Base-by-base conservation (phyloP, 768 basidiomycete species). In the Kwoniella shandongensis region DNA sequence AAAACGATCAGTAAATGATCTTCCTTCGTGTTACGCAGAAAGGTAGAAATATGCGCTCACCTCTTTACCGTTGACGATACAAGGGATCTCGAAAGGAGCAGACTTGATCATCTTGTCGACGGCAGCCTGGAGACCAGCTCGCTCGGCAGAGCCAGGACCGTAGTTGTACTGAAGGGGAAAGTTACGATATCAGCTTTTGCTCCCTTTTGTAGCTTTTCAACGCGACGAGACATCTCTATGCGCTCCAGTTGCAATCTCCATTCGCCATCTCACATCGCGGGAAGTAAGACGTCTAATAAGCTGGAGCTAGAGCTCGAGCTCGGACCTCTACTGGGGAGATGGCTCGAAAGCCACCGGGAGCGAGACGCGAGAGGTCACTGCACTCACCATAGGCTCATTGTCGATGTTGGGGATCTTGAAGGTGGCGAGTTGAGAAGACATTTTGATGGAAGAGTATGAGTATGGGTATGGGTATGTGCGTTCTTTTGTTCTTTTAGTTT, bases 361-460 rank as follows among this genome's bases (percentile, higher is more conserved):
- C 2, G 7, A n/a, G n/a, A n/a, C n/a, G n/a, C n/a, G n/a, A n/a
- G n/a, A n/a, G n/a, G n/a, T n/a, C n/a, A n/a, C n/a, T n/a, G n/a
- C 10, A 73, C 81, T 67, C 67, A 90, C 90, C 88, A 97, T 88
- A 39, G 90, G 88, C 79, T 98, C 96, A 85, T 99, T 99, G 54
- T 88, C 83, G 72, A 92, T 81, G 22, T 78, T 80, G 20, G 94
- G 94, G 55, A 91, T 83, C 74, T 86, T 87, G 85, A 93, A 96
- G 3, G 84, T 67, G 18, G 89, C 91, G 44, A 94, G 85, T 40
- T 68, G 63, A 41, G 75, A 65, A 25, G 65, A 61, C 68, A 66
- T 75, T 25, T 57, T 59, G 27, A 40, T n/a, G n/a, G n/a, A n/a
- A n/a, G n/a, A n/a, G n/a, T n/a, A n/a, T n/a, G n/a, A n/a, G n/a